phyloP scores from a whole-genome alignment of 164 flowering plant genomes.

The Warburgia ugandensis region DNA sequence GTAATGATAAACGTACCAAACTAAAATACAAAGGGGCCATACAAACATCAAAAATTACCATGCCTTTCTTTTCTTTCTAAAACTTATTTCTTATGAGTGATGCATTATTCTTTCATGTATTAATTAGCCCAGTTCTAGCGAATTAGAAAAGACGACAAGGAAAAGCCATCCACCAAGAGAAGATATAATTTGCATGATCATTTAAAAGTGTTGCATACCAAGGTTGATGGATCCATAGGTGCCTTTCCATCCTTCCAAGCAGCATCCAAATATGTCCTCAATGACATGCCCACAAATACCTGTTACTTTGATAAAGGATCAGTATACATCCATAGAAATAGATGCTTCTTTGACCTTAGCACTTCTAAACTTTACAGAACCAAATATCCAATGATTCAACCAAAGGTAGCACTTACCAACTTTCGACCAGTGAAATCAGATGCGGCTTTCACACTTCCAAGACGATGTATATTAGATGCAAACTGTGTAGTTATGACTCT shows the following conservation, averaged over 20 bases:
- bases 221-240: conserved; percentile 91
- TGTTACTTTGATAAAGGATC: conserved; percentile 19
- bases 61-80: too few relatives aligned
- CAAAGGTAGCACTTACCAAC: conserved; percentile 82
- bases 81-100: too few relatives aligned
- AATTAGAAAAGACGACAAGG: neutral
- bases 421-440: conserved; percentile 95
- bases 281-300: conserved; percentile 98
- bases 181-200: too few relatives aligned
- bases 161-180: too few relatives aligned
- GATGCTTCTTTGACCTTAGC: too few relatives aligned
- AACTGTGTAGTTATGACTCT: conserved; percentile 95
- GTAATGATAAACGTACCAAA: too few relatives aligned
- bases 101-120: too few relatives aligned
- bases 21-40: too few relatives aligned
- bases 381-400: neutral
- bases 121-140: too few relatives aligned
- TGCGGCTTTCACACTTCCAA: conserved; percentile 97
- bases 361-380: too few relatives aligned
- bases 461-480: conserved; percentile 96
- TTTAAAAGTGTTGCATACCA: conserved; percentile 68
- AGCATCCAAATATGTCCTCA: conserved; percentile 95
- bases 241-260: conserved; percentile 99
- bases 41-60: too few relatives aligned
- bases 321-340: too few relatives aligned